Base-by-base conservation (phyloP, 2,329 filamentous ascomycete species). In the Sporothrix schenckii region DNA sequence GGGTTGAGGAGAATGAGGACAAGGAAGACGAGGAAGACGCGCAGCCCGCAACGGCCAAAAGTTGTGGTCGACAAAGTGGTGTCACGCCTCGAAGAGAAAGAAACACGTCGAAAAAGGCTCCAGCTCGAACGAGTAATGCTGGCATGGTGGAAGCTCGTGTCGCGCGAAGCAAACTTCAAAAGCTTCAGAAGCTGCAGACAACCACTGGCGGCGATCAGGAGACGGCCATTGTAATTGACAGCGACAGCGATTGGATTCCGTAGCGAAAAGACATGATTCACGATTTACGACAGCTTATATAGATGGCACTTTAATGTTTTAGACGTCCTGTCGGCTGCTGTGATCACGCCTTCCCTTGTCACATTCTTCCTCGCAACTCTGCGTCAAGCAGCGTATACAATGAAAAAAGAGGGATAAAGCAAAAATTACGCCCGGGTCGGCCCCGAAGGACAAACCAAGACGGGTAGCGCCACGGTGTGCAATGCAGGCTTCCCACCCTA, bases 401-500 rank as follows among this genome's bases (percentile, higher is more conserved):
- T 73, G 73, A 74, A 74, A 74, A 69, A 54, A 69, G 27, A 34
- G 68, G 49, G 66, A 47, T 61, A 74, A 54, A 74, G 71, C 72
- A 74, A 74, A 74, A 74, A 74, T 74, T 74, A 63, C 73, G 73
- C 73, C 73, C 73, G 72, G 73, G 72, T 74, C 73, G 72, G 73
- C 73, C 73, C 72, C 73, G 72, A 74, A 74, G 73, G 73, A 74
- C 73, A 74, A 74, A 74, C 72, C 73, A 74, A 74, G 72, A 73
- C 70, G 70, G 72, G 73, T 73, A 74, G 72, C 73, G 69, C 73
- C 73, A 74, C 73, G 73, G 71, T 73, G 72, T 74, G 73, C 73
- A 74, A 74, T 74, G 73, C 73, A 74, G 73, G 73, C 72, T 74
- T 74, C 73, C 72, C 73, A 74, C 72, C 72, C 73, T 74, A 74